A percentile compares a stretch with the other conserved stretches of the same genome.
These are phyloP conservation scores for Trebouxiophyceae sp. DNA, from an alignment of 163 green algal genomes.

Conservation along the genomic window DNA sequence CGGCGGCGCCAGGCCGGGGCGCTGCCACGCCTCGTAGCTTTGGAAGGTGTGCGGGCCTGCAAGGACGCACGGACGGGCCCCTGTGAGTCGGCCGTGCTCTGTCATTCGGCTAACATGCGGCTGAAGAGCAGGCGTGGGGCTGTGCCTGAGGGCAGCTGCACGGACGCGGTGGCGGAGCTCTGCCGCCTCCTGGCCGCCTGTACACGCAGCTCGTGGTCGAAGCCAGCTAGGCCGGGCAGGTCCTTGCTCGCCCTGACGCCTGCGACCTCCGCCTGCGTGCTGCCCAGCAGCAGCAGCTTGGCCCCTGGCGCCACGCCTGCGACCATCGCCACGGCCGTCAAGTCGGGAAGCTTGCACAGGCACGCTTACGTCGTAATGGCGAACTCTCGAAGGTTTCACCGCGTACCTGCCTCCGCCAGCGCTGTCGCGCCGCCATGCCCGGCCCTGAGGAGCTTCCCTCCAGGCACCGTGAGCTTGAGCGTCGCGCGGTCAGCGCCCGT, in stretches of 20 bases:
- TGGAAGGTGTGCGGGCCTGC: slow-evolving; percentile 24
- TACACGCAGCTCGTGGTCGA: slow-evolving; percentile 26
- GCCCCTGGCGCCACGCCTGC: slow-evolving; percentile 9
- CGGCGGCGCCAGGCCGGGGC: slow-evolving; percentile 19
- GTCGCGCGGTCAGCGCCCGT: too few relatives aligned
- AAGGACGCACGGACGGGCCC: neutral
- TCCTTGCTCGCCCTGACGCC: slow-evolving; percentile 5
- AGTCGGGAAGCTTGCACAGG: neutral
- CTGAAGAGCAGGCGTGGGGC: neutral
- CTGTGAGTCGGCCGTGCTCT: neutral
- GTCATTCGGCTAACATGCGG: neutral
- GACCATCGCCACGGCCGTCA: neutral
- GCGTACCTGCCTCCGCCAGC: neutral
- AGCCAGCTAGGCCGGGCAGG: slow-evolving; percentile 14
- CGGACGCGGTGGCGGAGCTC: neutral
- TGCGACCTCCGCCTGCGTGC: slow-evolving; percentile 4
- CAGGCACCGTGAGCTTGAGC: neutral
- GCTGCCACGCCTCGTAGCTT: slow-evolving; percentile 27
- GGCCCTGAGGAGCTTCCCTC: neutral
- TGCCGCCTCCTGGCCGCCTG: slow-evolving; percentile 7
- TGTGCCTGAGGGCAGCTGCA: slow-evolving; percentile 10
- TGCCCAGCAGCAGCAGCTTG: slow-evolving; percentile 20
- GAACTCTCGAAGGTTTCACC: too few relatives aligned
- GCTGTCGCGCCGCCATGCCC: neutral
- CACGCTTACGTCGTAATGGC: too few relatives aligned